phyloP scores from a whole-genome alignment of 2,329 filamentous ascomycete species.

The Calcarisporium arbuscula region DNA sequence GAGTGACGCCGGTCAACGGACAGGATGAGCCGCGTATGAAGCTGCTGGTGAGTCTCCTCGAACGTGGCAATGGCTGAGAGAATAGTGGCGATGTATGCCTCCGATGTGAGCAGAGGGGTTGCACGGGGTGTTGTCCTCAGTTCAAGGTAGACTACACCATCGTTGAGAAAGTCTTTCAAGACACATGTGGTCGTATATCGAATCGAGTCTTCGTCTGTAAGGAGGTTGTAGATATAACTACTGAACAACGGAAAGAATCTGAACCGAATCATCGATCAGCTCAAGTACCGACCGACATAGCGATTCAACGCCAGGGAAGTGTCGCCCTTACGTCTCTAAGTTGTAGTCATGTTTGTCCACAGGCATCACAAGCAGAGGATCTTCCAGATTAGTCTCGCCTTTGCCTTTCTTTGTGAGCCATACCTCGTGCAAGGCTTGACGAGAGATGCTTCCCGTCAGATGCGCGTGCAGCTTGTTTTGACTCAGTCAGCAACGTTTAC shows the following conservation, averaged over 20 bases:
- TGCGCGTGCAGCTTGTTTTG: slow-evolving; percentile 65
- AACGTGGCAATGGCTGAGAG: slow-evolving; percentile 55
- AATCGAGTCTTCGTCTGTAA: slow-evolving; percentile 55
- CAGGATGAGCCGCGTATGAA: slow-evolving; percentile 63
- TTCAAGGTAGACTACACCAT: slow-evolving; percentile 73
- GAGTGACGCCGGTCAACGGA: slow-evolving; percentile 66
- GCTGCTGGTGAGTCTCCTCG: slow-evolving; percentile 29
- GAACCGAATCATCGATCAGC: no score
- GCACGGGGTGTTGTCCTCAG: slow-evolving; percentile 72
- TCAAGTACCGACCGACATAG: no score
- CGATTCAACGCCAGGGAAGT: not conserved
- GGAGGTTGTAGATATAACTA: slow-evolving; percentile 71
- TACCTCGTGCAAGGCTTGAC: slow-evolving; percentile 65
- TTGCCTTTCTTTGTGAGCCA: slow-evolving; percentile 56
- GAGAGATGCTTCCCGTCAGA: slow-evolving; percentile 70
- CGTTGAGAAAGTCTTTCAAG: slow-evolving; percentile 57
- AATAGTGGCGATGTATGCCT: slow-evolving; percentile 60
- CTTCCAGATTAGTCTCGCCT: slow-evolving; percentile 49
- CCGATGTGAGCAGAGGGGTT: slow-evolving; percentile 51
- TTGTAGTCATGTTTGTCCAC: slow-evolving; percentile 66
- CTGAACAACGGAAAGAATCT: slow-evolving; percentile 77
- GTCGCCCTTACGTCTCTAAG: slow-evolving; percentile 48
- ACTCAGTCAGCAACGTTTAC: slow-evolving; percentile 3
- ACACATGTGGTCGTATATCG: slow-evolving; percentile 59
- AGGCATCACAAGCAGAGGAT: slow-evolving; percentile 65